Evolutionary conservation across 176 grass and related monocot genomes (phyloP), one percentile per base, ranked within the genome.

Genomic region (Tillandsia leiboldiana): DNA sequence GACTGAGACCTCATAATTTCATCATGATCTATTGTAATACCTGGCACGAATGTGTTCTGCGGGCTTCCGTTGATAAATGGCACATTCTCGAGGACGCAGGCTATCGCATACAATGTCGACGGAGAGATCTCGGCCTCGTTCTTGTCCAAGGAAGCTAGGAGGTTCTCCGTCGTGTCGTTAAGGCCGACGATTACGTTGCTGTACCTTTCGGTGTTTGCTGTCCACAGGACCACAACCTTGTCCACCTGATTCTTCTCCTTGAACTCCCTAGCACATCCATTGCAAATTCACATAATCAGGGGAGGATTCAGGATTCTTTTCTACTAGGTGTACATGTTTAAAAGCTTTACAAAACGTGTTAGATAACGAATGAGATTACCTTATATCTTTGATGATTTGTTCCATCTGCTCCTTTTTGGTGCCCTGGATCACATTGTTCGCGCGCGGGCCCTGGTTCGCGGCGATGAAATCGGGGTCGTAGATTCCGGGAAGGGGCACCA

Each of bases 1-100:
- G 11, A 49, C 3, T 9, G 70, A 52, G 3, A 48, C 2, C 0
- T 28, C 9, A 15, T 6, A 15, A 28, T 11, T 78, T 63, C 33
- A 12, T 56, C 52, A 22, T 51, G 13, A 62, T 3, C 15, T 54
- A 12, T 56, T 6, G 77, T 72, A 71, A 26, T 56, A 97, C 94
- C 94, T 26, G 94, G 94, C 73, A 97, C 89, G 58, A 97, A 97
- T 54, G 94, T 97, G 71, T 97, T 97, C 79, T 97, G 94, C 5
- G 94, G 94, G 80, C 94, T 97, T 23, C 94, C 94, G 18, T 97
- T 97, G 29, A 97, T 87, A 72, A 92, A 97, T 0, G 94, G 94
- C 2, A 97, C 79, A 42, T 87, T 81, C 77, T 97, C 94, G 49
- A 87, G 75, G 54, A 97, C 81, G 11, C 94, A 97, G 11, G 94